Base-by-base conservation (phyloP, 2,329 filamentous ascomycete genomes). In the Fusarium praegraminearum region DNA sequence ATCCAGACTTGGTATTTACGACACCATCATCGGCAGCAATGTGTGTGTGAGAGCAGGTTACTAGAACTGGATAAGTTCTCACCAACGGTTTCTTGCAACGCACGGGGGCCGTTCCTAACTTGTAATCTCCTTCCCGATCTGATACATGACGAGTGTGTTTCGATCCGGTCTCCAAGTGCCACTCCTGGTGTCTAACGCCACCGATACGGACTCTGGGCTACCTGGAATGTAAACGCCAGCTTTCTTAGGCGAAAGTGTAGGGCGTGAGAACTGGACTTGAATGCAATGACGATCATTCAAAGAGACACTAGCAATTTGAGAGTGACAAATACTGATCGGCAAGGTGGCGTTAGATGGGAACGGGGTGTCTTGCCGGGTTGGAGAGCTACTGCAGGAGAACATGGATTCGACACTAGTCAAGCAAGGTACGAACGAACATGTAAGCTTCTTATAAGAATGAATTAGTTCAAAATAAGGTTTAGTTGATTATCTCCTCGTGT, bases 151-250 rank as follows among this genome's bases (percentile, higher is more conserved):
- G 47, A 20, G 12, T 56, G 30, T 12, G 15, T 45, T 32, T 49
- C 33, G n/a, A 41, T 51, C 15, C 33, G 35, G 52, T 44, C 50
- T 68, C 44, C 24, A 26, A 47, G 32, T 55, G 56, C 53, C 49
- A 55, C 36, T 63, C 62, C 57, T 53, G 45, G 45, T 38, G 30
- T 41, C 47, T 66, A 56, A 52, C 33, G 65, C 38, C 2, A 51
- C 61, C 36, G 41, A 50, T 36, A 53, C 16, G 45, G 18, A 15
- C 44, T 67, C 59, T 63, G 12, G 16, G 16, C 65, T 38, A 53
- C 36, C 10, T 18, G 45, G 53, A 70, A 33, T 36, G 26, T 28
- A 66, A 57, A 58, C 67, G 52, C 67, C 62, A 63, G 16, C 7
- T 28, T 62, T 47, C 24, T 28, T 40, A 30, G 10, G 20, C 16